These are phyloP conservation scores for Ceratobasidium papillatum DNA, from an alignment of 1,284 basidiomycete genomes.

Conservation along the genomic window DNA sequence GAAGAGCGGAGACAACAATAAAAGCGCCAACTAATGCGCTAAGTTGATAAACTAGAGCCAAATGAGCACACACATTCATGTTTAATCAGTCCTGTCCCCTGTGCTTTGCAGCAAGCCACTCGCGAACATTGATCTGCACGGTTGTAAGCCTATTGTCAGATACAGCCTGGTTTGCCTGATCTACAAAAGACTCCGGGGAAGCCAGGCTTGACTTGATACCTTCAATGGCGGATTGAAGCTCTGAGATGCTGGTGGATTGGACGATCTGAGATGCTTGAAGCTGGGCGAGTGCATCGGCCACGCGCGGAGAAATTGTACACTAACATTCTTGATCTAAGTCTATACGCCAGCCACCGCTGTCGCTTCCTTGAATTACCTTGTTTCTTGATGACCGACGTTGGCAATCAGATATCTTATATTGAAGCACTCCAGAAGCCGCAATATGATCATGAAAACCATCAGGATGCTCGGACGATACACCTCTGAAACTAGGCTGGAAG, in stretches of 20 bases:
- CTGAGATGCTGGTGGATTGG: background rate
- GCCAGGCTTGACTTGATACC: background rate
- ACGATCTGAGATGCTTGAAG: background rate
- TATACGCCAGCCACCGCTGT: background rate
- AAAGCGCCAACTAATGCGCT: no score
- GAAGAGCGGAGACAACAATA: no score
- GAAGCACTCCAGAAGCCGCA: background rate
- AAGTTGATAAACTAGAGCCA: background rate
- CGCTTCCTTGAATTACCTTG: background rate
- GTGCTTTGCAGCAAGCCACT: background rate
- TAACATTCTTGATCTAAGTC: background rate
- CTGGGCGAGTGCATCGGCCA: background rate
- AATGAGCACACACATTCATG: background rate
- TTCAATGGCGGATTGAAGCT: background rate
- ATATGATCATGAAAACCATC: no score
- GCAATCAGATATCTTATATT: background rate
- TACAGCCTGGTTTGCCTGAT: background rate
- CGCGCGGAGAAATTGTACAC: constrained; percentile 3
- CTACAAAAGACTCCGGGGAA: background rate
- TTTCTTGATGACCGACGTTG: background rate
- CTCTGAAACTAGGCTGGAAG: background rate
- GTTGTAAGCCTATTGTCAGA: background rate
- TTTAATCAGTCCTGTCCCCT: background rate
- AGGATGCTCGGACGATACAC: background rate
- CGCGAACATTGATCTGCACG: background rate